These are phyloP conservation scores for Alternaria novae-zelandiae DNA, from an alignment of 2,329 filamentous ascomycete genomes.

Conservation along the genomic window DNA sequence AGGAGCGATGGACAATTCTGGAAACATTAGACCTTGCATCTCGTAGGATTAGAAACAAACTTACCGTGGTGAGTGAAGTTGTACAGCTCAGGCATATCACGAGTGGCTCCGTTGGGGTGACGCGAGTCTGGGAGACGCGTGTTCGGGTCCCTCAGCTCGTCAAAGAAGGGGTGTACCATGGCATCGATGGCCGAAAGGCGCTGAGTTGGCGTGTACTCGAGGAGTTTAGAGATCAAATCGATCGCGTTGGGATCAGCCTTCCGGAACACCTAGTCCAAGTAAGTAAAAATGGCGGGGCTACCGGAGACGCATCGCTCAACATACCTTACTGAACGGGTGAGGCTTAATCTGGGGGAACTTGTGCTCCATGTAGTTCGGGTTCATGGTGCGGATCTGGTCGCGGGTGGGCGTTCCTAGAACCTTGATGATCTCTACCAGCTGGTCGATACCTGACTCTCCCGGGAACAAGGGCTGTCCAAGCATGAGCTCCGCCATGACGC, in stretches of 20 bases:
- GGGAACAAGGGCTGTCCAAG: slow-evolving; percentile 97
- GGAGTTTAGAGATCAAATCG: slow-evolving; percentile 87
- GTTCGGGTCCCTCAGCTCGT: slow-evolving; percentile 89
- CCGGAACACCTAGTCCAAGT: slow-evolving; percentile 75
- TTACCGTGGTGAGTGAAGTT: slow-evolving; percentile 93
- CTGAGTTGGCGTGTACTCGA: slow-evolving; percentile 98
- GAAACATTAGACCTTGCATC: slow-evolving; percentile 16
- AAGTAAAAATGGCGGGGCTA: background rate
- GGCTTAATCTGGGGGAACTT: slow-evolving; percentile 99
- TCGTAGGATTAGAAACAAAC: slow-evolving; percentile 38
- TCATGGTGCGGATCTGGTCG: slow-evolving; percentile 99
- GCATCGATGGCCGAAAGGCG: slow-evolving; percentile 91
- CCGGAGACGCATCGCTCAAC: slow-evolving; percentile 4
- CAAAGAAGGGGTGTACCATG: slow-evolving; percentile 98
- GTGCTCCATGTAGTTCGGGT: slow-evolving; percentile 99
- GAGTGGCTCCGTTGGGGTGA: slow-evolving; percentile 78
- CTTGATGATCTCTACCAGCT: slow-evolving; percentile 99
- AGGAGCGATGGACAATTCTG: slow-evolving; percentile 95
- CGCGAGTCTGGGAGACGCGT: slow-evolving; percentile 94
- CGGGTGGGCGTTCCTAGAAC: slow-evolving; percentile 94
- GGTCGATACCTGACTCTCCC: slow-evolving; percentile 97
- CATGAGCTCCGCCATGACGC: slow-evolving; percentile 99
- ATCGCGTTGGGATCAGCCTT: slow-evolving; percentile 94
- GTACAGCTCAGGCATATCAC: slow-evolving; percentile 86
- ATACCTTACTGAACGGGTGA: slow-evolving; percentile 93